Percentiles rank a stretch among this genome's conserved stretches.
Evolutionary conservation across 2,329 filamentous ascomycete genomes (phyloP).

Genomic region (Pseudopyrenochaeta lycopersici): DNA sequence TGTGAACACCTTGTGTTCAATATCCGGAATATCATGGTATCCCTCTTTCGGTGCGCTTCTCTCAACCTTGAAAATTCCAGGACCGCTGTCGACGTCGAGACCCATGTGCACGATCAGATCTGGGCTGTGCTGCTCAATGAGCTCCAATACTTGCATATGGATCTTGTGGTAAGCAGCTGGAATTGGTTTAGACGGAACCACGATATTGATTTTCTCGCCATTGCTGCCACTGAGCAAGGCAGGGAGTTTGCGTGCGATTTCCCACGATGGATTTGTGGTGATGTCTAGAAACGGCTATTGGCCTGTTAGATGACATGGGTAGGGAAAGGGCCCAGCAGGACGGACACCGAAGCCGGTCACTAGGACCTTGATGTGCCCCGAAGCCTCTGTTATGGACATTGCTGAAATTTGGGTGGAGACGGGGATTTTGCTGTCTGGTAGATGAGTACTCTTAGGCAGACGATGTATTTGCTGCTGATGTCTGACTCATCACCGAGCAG

Average conservation of each 20-base stretch:
- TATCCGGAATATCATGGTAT: constrained; percentile 71
- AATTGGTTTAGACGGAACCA: constrained; percentile 72
- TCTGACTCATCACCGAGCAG: background rate
- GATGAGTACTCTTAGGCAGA: no score
- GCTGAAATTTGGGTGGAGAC: background rate
- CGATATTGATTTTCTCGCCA: constrained; percentile 60
- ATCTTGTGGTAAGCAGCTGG: constrained; percentile 76
- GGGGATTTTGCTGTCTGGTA: no score
- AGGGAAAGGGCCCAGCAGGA: background rate
- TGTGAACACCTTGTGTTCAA: constrained; percentile 63
- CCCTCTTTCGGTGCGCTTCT: constrained; percentile 74
- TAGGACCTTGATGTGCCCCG: constrained; percentile 48
- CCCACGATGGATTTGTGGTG: constrained; percentile 80
- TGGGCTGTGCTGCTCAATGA: constrained; percentile 62
- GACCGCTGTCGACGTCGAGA: constrained; percentile 69
- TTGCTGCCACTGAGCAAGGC: constrained; percentile 10
- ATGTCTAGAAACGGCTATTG: constrained; percentile 77
- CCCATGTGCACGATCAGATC: constrained; percentile 82
- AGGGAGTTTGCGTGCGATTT: constrained; percentile 74
- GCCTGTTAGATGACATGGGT: constrained; percentile 6
- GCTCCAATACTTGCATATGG: constrained; percentile 67
- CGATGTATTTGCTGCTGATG: background rate
- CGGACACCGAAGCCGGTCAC: constrained; percentile 57
- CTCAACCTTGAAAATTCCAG: constrained; percentile 75
- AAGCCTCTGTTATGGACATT: background rate